These are phyloP conservation scores for Astrocystis sublimbata DNA, from an alignment of 495 filamentous ascomycete species.

Conservation along the genomic window DNA sequence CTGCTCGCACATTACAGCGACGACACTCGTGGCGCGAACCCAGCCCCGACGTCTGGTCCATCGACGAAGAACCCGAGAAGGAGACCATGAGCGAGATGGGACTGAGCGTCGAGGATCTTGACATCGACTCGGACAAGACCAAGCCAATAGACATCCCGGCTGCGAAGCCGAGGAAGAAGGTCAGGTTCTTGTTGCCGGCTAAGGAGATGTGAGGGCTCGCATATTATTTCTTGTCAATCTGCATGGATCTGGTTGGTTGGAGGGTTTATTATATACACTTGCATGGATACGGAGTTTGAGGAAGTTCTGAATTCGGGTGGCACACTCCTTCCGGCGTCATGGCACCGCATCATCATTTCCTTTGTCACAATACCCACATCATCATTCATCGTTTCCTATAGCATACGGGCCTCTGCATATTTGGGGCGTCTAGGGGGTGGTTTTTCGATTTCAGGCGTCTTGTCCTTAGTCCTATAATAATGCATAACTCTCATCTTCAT, in stretches of 20 bases:
- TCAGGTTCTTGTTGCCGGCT: conserved; percentile 50
- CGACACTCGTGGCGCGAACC: conserved; percentile 52
- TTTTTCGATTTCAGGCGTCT: neutral
- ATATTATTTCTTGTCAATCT: neutral
- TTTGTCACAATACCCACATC: neutral
- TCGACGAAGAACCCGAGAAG: conserved; percentile 52
- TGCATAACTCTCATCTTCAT: neutral
- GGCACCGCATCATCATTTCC: conserved; percentile 1
- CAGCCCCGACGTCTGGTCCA: conserved; percentile 53
- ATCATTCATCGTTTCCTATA: conserved; percentile 1
- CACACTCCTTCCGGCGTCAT: neutral
- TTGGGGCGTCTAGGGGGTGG: neutral
- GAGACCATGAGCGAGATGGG: conserved; percentile 42
- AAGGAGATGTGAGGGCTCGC: conserved; percentile 31
- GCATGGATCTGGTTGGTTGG: neutral
- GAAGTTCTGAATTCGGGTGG: neutral
- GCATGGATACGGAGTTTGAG: conserved; percentile 15
- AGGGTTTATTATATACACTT: neutral
- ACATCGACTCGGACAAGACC: conserved; percentile 23
- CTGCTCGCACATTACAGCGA: conserved; percentile 29
- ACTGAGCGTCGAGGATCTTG: conserved; percentile 28
- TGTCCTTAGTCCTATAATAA: neutral
- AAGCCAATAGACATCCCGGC: conserved; percentile 44
- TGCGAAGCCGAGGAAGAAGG: conserved; percentile 48
- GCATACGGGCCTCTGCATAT: conserved; percentile 2